Conservation (phyloP, 345 rosid genomes). For the Cardamine resedifolia region DNA sequence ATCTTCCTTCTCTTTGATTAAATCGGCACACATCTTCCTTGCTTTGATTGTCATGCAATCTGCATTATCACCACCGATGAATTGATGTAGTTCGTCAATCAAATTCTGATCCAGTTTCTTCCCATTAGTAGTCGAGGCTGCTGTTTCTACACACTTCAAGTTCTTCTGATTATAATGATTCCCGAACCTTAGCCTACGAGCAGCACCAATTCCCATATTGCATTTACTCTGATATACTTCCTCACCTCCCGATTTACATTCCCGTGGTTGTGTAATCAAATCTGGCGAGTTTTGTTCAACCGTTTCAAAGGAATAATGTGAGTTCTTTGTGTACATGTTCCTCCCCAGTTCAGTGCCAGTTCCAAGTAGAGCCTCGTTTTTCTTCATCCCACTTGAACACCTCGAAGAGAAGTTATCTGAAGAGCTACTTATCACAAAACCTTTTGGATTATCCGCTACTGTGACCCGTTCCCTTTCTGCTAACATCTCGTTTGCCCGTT, state of each 20-base stretch:
- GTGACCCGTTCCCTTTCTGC: conserved; percentile 37
- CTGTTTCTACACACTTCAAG: not conserved
- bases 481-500: conserved; percentile 57
- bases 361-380: not conserved
- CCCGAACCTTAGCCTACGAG: conserved; percentile 35
- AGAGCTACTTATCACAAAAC: not conserved
- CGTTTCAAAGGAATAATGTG: not conserved
- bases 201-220: conserved; percentile 20
- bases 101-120: not conserved
- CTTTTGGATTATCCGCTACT: not conserved
- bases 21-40: conserved; percentile 59
- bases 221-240: conserved; percentile 20
- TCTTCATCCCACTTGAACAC: not conserved
- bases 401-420: conserved; percentile 26
- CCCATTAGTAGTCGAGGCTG: conserved; percentile 5
- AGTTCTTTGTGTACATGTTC: not conserved
- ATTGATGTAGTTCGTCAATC: not conserved
- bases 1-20: conserved; percentile 56
- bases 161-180: not conserved
- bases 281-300: conserved; percentile 19
- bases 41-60: not conserved
- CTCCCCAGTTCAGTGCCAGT: not conserved
- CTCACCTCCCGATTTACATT: conserved; percentile 7
- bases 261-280: conserved; percentile 39
- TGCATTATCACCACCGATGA: not conserved